Percentiles rank a stretch among this genome's conserved stretches.
These are phyloP conservation scores for Cladosporium velox DNA, from an alignment of 2,329 filamentous ascomycete genomes.

Conservation along the genomic window DNA sequence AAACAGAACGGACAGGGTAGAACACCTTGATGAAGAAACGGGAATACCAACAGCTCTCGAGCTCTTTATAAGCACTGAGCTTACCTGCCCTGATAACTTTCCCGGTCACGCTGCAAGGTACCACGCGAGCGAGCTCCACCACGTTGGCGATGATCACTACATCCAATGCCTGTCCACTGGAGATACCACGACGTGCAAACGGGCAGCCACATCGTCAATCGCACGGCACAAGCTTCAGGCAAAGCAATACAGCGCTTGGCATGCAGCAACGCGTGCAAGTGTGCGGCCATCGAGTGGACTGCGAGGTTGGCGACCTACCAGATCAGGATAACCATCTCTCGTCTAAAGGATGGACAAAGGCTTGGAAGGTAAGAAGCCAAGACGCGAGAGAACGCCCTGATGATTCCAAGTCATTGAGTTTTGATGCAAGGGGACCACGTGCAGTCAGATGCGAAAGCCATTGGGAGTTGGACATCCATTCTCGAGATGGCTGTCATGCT, in stretches of 20 bases:
- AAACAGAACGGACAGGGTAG: conserved; percentile 10
- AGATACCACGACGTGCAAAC: conserved; percentile 5
- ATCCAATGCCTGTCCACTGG: conserved; percentile 13
- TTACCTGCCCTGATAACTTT: not conserved
- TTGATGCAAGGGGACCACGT: conserved; percentile 10
- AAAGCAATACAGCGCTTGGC: conserved; percentile 19
- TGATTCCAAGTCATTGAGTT: not conserved
- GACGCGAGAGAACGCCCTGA: conserved; percentile 10
- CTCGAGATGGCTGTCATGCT: not conserved
- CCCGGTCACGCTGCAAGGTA: conserved; percentile 16
- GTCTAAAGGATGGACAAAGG: conserved; percentile 13
- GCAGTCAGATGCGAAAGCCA: conserved; percentile 9
- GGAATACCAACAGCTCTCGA: not conserved
- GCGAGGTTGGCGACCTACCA: conserved; percentile 13
- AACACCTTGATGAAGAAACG: conserved; percentile 20
- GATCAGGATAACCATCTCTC: not conserved
- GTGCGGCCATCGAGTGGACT: conserved; percentile 12
- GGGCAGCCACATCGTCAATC: conserved; percentile 18
- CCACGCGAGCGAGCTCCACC: conserved; percentile 13
- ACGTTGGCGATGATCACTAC: not conserved
- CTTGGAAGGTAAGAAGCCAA: conserved; percentile 17
- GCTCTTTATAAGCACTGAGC: conserved; percentile 16
- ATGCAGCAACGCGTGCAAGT: conserved; percentile 18
- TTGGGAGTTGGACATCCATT: conserved; percentile 1
- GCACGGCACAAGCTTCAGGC: conserved; percentile 13